phyloP scores from a whole-genome alignment of 768 basidiomycete genomes.

The Hortiboletus flavorubellus region DNA sequence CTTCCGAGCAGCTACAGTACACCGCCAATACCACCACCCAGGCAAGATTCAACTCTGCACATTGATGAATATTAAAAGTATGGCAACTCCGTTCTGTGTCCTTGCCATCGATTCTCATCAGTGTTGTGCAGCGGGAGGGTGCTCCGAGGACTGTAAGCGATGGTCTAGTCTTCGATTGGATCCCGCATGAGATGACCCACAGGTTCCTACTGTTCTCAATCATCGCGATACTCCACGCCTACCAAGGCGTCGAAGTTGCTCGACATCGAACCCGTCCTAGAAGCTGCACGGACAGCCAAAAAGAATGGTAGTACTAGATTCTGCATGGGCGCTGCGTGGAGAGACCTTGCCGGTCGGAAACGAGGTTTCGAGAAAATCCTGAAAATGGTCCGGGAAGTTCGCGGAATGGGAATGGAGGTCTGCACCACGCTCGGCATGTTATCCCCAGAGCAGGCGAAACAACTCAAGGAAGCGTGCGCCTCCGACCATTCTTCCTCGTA shows the following conservation, averaged over 20 bases:
- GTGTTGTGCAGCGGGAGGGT: constrained; percentile 73
- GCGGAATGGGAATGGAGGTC: constrained; percentile 98
- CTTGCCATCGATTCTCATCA: constrained; percentile 8
- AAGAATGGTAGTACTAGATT: constrained; percentile 96
- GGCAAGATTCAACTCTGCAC: constrained; percentile 94
- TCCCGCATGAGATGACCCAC: constrained; percentile 3
- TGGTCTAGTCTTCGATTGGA: neutral
- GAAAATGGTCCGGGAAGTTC: constrained; percentile 85
- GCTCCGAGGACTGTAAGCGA: constrained; percentile 86
- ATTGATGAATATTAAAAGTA: constrained; percentile 98
- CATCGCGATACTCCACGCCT: constrained; percentile 85
- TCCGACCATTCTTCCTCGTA: neutral
- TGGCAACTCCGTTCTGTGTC: constrained; percentile 33
- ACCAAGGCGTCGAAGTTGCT: constrained; percentile 87
- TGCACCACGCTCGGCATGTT: constrained; percentile 99
- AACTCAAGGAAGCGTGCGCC: constrained; percentile 88
- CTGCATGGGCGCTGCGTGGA: constrained; percentile 99
- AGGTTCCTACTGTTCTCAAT: constrained; percentile 98
- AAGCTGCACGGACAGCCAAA: constrained; percentile 91
- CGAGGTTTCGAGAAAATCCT: constrained; percentile 92
- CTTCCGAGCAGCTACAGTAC: constrained; percentile 80
- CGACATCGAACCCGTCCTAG: constrained; percentile 87
- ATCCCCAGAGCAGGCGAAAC: constrained; percentile 84
- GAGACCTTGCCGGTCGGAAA: constrained; percentile 90
- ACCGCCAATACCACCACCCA: constrained; percentile 84